phyloP scores from a whole-genome alignment of 2,329 filamentous ascomycete species.

The Conoideocrella luteorostrata region DNA sequence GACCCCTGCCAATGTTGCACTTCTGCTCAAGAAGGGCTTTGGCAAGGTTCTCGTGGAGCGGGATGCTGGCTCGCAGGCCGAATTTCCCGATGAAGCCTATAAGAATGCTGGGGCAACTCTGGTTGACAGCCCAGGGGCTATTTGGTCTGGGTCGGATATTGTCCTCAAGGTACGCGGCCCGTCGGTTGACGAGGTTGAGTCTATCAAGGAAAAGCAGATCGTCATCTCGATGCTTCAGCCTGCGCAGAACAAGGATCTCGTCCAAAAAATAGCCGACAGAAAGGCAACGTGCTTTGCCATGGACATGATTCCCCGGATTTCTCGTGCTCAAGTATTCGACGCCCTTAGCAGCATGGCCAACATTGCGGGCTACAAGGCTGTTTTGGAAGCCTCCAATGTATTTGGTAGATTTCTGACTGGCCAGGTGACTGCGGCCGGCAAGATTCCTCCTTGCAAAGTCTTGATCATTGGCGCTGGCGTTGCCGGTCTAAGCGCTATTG shows the following conservation, averaged over 20 bases:
- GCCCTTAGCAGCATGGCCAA: constrained; percentile 90
- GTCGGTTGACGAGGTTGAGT: constrained; percentile 60
- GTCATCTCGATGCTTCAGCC: constrained; percentile 81
- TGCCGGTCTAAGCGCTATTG: constrained; percentile 81
- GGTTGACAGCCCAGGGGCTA: constrained; percentile 56
- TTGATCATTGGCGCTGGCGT: constrained; percentile 87
- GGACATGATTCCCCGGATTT: constrained; percentile 89
- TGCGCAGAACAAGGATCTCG: constrained; percentile 67
- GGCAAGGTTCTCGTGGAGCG: constrained; percentile 69
- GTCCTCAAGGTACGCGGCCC: constrained; percentile 79
- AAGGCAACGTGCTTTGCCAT: constrained; percentile 79
- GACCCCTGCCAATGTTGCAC: constrained; percentile 73
- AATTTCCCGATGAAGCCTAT: constrained; percentile 73
- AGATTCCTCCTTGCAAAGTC: constrained; percentile 87
- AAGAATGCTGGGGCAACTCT: constrained; percentile 71
- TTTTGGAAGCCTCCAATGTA: constrained; percentile 81
- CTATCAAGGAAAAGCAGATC: constrained; percentile 62
- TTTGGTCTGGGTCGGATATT: constrained; percentile 73
- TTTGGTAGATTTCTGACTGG: constrained; percentile 86
- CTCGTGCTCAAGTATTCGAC: constrained; percentile 81
- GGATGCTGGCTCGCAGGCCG: constrained; percentile 70
- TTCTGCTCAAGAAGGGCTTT: constrained; percentile 83
- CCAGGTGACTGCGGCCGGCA: constrained; percentile 82
- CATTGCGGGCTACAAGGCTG: constrained; percentile 88
- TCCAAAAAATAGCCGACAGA: constrained; percentile 64